Evolutionary conservation across 331 rosid species (phyloP).

Genomic region (Quercus tomentella): DNA sequence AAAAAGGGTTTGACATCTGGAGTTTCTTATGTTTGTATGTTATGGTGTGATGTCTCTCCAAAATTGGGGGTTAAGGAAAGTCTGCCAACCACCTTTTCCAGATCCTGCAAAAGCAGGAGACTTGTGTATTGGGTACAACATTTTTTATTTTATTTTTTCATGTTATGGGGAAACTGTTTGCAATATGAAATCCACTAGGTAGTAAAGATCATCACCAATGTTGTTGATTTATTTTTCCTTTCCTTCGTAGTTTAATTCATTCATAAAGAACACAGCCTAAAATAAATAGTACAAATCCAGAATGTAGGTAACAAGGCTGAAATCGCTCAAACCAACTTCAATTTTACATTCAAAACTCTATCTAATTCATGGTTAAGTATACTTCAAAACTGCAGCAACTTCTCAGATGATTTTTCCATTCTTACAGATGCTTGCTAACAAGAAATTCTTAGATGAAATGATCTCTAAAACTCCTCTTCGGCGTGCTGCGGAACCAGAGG

Average conservation of each 20-base stretch:
- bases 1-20: neutral
- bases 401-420: neutral
- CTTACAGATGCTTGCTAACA: conserved; percentile 37
- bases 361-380: neutral
- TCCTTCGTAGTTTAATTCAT: neutral
- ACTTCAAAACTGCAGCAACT: neutral
- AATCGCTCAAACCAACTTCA: neutral
- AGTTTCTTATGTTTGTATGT: neutral
- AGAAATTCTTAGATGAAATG: conserved; percentile 27
- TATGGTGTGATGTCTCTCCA: neutral
- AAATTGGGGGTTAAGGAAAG: no score
- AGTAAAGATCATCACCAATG: neutral
- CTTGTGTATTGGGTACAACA: no score
- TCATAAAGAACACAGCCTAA: neutral
- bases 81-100: no score
- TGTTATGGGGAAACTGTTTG: neutral
- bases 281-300: neutral
- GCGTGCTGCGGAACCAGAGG: conserved; percentile 46
- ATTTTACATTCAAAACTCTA: neutral
- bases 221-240: neutral
- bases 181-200: neutral
- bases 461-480: conserved; percentile 30
- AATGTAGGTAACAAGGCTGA: neutral
- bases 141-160: neutral
- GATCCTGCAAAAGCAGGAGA: no score